Percentiles rank a stretch among this genome's conserved stretches.
Conservation (phyloP, 371 early-diverging fungal species). For the Mucor indicus region DNA sequence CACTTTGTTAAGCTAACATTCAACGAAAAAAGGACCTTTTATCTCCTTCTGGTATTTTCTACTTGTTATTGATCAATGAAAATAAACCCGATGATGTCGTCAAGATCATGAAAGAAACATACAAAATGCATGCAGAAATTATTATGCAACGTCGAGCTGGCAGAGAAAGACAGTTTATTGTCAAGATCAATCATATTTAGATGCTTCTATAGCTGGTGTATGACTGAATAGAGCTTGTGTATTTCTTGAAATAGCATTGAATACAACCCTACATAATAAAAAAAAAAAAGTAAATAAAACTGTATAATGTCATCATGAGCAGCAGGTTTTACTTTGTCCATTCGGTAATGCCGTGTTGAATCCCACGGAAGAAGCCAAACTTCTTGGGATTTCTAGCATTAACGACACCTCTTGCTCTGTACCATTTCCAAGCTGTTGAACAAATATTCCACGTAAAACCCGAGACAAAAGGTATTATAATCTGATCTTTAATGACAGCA, state of each 20-base stretch:
- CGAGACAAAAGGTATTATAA: constrained; percentile 43
- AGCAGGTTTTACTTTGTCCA: constrained; percentile 43
- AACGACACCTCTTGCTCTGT: constrained; percentile 23
- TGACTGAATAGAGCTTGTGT: neutral
- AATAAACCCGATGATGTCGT: constrained; percentile 87
- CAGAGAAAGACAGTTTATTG: constrained; percentile 52
- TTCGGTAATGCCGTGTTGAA: constrained; percentile 26
- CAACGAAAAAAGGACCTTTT: constrained; percentile 50
- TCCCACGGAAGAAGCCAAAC: constrained; percentile 20
- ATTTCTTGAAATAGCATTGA: constrained; percentile 1
- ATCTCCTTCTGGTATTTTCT: constrained; percentile 74
- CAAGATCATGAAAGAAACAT: constrained; percentile 39
- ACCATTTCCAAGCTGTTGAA: constrained; percentile 40
- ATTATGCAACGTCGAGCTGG: constrained; percentile 55
- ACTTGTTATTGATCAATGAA: constrained; percentile 85
- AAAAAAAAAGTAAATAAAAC: neutral
- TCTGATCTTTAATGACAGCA: constrained; percentile 39
- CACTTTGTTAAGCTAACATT: neutral
- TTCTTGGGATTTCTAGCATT: constrained; percentile 12
- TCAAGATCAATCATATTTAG: constrained; percentile 9
- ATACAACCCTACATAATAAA: constrained; percentile 2
- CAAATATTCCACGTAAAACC: constrained; percentile 43
- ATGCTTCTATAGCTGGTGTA: neutral
- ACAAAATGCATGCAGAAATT: constrained; percentile 42
- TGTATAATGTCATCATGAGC: too few species aligned